These are phyloP conservation scores for Inga leiocalycina DNA, from an alignment of 306 rosid genomes.

Conservation along the genomic window DNA sequence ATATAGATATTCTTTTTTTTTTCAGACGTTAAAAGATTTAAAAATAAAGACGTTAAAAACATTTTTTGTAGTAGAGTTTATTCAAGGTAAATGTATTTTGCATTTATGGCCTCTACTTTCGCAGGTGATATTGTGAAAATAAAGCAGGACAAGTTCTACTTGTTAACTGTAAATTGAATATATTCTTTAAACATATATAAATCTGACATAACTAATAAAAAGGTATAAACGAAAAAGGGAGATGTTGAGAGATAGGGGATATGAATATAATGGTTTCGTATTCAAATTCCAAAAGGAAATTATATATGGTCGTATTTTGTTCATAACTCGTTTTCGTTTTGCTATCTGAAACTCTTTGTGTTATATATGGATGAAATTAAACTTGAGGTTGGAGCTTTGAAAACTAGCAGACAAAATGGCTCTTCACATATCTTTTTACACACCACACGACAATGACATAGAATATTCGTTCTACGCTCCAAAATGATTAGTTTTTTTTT, in stretches of 20 bases:
- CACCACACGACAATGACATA: neutral
- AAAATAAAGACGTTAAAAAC: too few relatives aligned
- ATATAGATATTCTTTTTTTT: too few relatives aligned
- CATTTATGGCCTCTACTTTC: neutral
- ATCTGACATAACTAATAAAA: neutral
- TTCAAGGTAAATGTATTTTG: too few relatives aligned
- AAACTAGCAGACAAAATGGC: conserved; percentile 27
- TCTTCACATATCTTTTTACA: neutral
- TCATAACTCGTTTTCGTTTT: neutral
- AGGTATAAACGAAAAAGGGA: neutral
- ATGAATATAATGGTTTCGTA: neutral
- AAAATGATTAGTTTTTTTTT: neutral
- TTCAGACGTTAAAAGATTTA: too few relatives aligned
- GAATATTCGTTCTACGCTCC: neutral
- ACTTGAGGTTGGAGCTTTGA: neutral
- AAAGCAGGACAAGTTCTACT: neutral
- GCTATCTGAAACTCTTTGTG: neutral
- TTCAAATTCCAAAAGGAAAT: neutral
- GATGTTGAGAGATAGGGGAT: neutral
- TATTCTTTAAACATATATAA: neutral
- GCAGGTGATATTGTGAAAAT: neutral
- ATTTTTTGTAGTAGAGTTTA: too few relatives aligned
- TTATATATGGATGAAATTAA: neutral
- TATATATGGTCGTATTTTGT: neutral
- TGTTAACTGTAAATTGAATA: neutral